Percentiles rank a stretch among this genome's conserved stretches.
phyloP scores from a whole-genome alignment of 352 stramenopile species.

The Globisporangium barbulae region DNA sequence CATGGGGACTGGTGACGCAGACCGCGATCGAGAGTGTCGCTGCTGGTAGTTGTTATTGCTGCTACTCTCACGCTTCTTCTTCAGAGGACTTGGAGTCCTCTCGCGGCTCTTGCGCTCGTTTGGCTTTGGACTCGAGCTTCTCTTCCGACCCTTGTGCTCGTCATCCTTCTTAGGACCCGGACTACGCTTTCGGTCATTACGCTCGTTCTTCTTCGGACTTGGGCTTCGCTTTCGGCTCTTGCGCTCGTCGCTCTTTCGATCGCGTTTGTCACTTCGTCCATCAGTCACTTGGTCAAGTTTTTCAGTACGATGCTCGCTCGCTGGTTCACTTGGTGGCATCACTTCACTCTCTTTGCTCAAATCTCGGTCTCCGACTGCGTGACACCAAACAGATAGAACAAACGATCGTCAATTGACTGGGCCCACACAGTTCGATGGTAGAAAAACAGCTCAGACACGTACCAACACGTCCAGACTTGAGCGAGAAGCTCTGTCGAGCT shows the following conservation, averaged over 20 bases:
- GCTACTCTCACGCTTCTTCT: conserved; percentile 24
- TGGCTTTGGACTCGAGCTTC: background rate
- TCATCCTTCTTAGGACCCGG: conserved; percentile 1
- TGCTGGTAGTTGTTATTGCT: conserved; percentile 14
- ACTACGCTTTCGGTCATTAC: conserved; percentile 11
- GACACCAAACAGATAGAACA: conserved; percentile 9
- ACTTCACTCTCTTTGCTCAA: conserved; percentile 25
- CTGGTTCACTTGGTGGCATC: conserved; percentile 14
- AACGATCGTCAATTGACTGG: background rate
- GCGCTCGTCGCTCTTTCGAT: conserved; percentile 3
- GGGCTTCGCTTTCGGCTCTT: background rate
- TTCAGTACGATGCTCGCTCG: conserved; percentile 7
- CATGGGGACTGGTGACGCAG: conserved; percentile 18
- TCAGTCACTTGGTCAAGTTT: conserved; percentile 3
- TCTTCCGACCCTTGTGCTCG: conserved; percentile 1
- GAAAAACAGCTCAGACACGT: background rate
- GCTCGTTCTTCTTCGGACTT: conserved; percentile 7
- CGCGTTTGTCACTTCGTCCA: conserved; percentile 13
- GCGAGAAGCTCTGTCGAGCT: conserved; percentile 3
- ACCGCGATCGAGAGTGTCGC: conserved; percentile 23
- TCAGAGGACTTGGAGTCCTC: background rate
- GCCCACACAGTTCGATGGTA: background rate
- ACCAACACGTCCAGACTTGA: conserved; percentile 10
- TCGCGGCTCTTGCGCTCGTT: background rate
- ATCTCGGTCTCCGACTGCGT: conserved; percentile 16